Percentiles rank a stretch among this genome's conserved stretches.
These are phyloP conservation scores for Diaporthe sp. DNA, from an alignment of 2,329 filamentous ascomycete genomes.

Conservation along the genomic window DNA sequence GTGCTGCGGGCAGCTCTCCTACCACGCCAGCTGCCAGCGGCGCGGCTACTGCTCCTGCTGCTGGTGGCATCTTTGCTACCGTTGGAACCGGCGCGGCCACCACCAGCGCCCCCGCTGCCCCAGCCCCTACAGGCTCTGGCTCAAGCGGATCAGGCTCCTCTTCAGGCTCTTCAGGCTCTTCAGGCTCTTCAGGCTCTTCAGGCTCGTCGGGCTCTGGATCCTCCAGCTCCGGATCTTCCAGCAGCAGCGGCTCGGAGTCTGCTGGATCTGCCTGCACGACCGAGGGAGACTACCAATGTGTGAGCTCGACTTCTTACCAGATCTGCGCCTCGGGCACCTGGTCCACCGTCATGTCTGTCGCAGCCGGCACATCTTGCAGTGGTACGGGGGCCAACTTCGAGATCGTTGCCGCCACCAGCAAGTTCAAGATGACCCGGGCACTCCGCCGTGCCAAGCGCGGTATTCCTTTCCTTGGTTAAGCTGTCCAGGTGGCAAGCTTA, in stretches of 20 bases:
- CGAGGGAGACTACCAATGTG: slow-evolving; percentile 63
- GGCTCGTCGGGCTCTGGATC: slow-evolving; percentile 35
- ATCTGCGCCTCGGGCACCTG: slow-evolving; percentile 62
- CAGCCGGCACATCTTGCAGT: slow-evolving; percentile 58
- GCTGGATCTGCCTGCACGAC: slow-evolving; percentile 56
- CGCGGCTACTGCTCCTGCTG: slow-evolving; percentile 36
- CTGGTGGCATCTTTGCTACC: slow-evolving; percentile 56
- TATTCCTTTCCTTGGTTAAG: slow-evolving; percentile 21
- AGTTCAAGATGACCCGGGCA: slow-evolving; percentile 31
- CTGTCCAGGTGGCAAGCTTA: background rate
- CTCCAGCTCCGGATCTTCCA: slow-evolving; percentile 36
- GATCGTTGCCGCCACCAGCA: slow-evolving; percentile 38
- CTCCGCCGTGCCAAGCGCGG: slow-evolving; percentile 16
- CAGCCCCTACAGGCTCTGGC: slow-evolving; percentile 29
- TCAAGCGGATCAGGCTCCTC: slow-evolving; percentile 37
- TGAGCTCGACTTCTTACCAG: slow-evolving; percentile 60
- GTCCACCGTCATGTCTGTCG: slow-evolving; percentile 53
- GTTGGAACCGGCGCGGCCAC: slow-evolving; percentile 31
- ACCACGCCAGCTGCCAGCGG: slow-evolving; percentile 38
- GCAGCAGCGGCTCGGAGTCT: slow-evolving; percentile 43
- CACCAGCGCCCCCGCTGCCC: slow-evolving; percentile 34
- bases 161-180: slow-evolving; percentile 40
- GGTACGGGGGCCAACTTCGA: slow-evolving; percentile 44
- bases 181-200: slow-evolving; percentile 30
- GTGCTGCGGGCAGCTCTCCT: slow-evolving; percentile 37